phyloP scores from a whole-genome alignment of 768 basidiomycete species.

The Boletellus ananiceps region DNA sequence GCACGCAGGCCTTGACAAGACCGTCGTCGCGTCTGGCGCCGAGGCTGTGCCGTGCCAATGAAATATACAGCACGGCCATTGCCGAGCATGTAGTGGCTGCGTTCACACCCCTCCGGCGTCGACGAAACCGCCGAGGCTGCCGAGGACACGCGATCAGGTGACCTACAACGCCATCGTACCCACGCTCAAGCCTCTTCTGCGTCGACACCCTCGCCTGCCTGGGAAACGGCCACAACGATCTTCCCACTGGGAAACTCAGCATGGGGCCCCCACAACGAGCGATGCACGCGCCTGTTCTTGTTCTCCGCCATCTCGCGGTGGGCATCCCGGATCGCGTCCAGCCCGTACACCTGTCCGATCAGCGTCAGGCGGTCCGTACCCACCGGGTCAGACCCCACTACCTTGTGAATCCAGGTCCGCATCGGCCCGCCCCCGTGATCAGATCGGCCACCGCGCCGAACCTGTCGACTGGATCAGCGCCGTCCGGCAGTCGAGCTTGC shows the following conservation, averaged over 20 bases:
- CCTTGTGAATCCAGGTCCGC: conserved; percentile 77
- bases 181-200: not conserved
- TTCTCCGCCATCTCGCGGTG: conserved; percentile 83
- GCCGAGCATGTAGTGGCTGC: conserved; percentile 5
- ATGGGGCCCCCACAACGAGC: not conserved
- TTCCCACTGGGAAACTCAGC: conserved; percentile 25
- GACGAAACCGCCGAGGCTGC: conserved; percentile 3
- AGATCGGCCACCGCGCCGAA: conserved; percentile 55
- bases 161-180: not conserved
- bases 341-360: conserved; percentile 61
- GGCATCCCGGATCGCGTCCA: conserved; percentile 74
- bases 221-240: conserved; percentile 27
- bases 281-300: conserved; percentile 41
- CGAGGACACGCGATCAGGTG: not conserved
- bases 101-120: not conserved
- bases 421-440: conserved; percentile 63
- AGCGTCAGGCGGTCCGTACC: conserved; percentile 4
- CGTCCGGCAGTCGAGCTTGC: too few species aligned
- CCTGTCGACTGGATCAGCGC: conserved; percentile 25
- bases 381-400: conserved; percentile 26
- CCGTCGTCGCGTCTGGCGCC: conserved; percentile 9
- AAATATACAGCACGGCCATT: not conserved
- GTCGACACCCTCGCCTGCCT: conserved; percentile 7
- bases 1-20: not conserved
- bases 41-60: too few species aligned